These are phyloP conservation scores for Phyllostachys edulis DNA, from an alignment of 176 grass and related monocot species.

Conservation along the genomic window DNA sequence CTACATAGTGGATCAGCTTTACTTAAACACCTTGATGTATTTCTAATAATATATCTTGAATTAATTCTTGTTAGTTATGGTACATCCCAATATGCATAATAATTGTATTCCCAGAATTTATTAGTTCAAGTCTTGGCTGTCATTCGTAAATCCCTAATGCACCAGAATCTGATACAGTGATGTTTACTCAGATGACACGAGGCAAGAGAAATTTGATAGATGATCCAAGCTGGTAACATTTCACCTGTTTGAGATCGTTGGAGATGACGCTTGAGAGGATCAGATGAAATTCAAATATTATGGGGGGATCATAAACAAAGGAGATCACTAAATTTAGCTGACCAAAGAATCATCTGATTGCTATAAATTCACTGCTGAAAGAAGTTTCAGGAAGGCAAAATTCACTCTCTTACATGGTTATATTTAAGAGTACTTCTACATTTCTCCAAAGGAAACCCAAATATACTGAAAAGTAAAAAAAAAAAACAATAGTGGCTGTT, in stretches of 20 bases:
- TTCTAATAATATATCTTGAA: neutral
- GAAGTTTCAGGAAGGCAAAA: slow-evolving; percentile 23
- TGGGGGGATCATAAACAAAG: slow-evolving; percentile 13
- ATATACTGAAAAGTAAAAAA: neutral
- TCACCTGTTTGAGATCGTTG: slow-evolving; percentile 16
- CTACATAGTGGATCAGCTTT: slow-evolving; percentile 9
- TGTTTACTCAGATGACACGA: slow-evolving; percentile 18
- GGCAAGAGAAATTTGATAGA: slow-evolving; percentile 15
- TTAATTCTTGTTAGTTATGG: slow-evolving; percentile 3
- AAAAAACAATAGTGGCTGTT: too few species aligned
- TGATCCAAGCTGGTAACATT: slow-evolving; percentile 5
- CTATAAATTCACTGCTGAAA: slow-evolving; percentile 20
- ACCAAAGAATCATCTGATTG: slow-evolving; percentile 3
- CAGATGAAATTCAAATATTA: slow-evolving; percentile 28
- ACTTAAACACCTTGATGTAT: neutral
- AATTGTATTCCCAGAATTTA: slow-evolving; percentile 7
- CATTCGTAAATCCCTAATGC: neutral
- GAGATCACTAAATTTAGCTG: slow-evolving; percentile 19
- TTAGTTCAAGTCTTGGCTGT: neutral
- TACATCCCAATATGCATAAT: neutral
- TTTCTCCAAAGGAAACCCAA: slow-evolving; percentile 10
- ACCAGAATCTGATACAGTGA: neutral
- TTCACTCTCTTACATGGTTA: neutral
- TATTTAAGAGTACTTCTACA: slow-evolving; percentile 3
- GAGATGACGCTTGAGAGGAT: slow-evolving; percentile 3